These are phyloP conservation scores for Marasmius sp. DNA, from an alignment of 1,284 basidiomycete genomes.

Conservation along the genomic window DNA sequence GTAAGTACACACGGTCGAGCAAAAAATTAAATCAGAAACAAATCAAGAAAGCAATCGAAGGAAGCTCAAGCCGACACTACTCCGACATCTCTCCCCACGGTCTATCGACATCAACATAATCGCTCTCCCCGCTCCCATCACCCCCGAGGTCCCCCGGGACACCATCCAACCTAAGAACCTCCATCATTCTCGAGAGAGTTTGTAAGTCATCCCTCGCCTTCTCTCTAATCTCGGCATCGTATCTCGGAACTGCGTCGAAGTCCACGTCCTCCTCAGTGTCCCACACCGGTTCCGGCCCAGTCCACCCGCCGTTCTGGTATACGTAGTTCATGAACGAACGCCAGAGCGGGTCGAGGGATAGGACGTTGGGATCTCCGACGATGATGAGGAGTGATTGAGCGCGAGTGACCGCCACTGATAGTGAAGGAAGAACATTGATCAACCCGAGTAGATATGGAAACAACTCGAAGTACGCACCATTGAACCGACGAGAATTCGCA, in stretches of 20 bases:
- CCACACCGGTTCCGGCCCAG: conserved; percentile 46
- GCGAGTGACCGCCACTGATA: conserved; percentile 54
- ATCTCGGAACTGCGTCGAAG: no score
- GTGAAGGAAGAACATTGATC: not conserved
- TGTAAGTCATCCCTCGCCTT: conserved; percentile 10
- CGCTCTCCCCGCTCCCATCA: not conserved
- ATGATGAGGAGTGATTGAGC: conserved; percentile 56
- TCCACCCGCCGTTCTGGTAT: conserved; percentile 48
- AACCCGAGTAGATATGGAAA: not conserved
- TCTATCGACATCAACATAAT: conserved; percentile 7
- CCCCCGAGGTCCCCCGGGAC: conserved; percentile 3
- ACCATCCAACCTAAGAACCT: conserved; percentile 7
- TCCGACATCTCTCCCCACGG: conserved; percentile 12
- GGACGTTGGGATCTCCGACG: conserved; percentile 52
- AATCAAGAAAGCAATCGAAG: no score
- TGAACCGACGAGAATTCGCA: conserved; percentile 60
- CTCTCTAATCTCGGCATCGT: conserved; percentile 3
- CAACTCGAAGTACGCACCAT: conserved; percentile 41
- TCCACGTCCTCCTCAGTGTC: conserved; percentile 33
- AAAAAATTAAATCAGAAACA: no score
- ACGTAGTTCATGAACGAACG: conserved; percentile 53
- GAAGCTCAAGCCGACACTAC: not conserved
- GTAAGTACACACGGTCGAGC: no score
- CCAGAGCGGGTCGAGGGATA: conserved; percentile 60
- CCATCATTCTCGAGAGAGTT: conserved; percentile 12